phyloP scores from a whole-genome alignment of 495 filamentous ascomycete species.

The Platismatia glauca region DNA sequence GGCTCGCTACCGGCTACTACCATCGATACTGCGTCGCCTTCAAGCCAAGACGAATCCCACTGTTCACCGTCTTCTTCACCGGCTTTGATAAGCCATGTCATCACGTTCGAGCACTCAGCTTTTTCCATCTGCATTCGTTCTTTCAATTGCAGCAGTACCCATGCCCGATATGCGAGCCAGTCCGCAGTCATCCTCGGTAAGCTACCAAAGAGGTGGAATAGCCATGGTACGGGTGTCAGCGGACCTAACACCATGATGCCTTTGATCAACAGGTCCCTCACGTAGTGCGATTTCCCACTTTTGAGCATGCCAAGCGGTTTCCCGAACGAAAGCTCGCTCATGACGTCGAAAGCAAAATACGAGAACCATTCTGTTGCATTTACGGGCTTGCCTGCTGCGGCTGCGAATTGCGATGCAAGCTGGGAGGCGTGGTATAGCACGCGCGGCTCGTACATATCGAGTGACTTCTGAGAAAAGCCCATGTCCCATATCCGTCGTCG shows the following conservation, averaged over 20 bases:
- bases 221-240: conserved; percentile 24
- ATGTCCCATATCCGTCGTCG: too few relatives aligned
- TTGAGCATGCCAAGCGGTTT: conserved; percentile 64
- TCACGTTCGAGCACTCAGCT: too few relatives aligned
- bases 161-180: too few relatives aligned
- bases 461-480: too few relatives aligned
- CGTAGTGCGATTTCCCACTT: conserved; percentile 47
- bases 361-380: conserved; percentile 36
- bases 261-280: conserved; percentile 33
- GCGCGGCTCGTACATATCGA: too few relatives aligned
- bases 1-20: conserved; percentile 41
- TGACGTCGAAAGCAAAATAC: conserved; percentile 55
- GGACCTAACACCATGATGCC: conserved; percentile 22
- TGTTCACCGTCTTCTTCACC: conserved; percentile 20
- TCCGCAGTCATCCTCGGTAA: conserved; percentile 21
- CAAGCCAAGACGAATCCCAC: conserved; percentile 25
- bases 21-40: conserved; percentile 31
- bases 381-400: conserved; percentile 30
- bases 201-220: conserved; percentile 13
- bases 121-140: too few relatives aligned
- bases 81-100: too few relatives aligned
- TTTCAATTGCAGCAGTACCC: too few relatives aligned
- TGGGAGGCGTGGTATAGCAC: too few relatives aligned
- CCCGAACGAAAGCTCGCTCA: conserved; percentile 62
- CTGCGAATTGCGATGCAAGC: too few relatives aligned